A percentile compares a stretch with the other conserved stretches of the same genome.
Conservation (phyloP, 176 grass and related monocot genomes). For the Dendrocalamus sinicus region DNA sequence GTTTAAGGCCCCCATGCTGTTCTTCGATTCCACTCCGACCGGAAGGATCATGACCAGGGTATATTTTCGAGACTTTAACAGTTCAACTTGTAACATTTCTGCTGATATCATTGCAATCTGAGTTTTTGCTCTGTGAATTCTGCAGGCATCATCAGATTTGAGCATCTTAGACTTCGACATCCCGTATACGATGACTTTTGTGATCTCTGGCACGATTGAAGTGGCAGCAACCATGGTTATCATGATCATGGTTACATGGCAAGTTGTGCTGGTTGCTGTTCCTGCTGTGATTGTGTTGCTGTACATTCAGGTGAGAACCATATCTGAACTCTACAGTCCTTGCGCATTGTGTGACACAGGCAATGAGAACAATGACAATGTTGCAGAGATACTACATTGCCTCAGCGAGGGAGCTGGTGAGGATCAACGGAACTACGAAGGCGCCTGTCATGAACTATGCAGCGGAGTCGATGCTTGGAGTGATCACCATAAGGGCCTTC, state of each 20-base stretch:
- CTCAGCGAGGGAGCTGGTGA: slow-evolving; percentile 80
- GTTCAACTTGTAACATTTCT: not conserved
- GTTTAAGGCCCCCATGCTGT: slow-evolving; percentile 85
- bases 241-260: slow-evolving; percentile 84
- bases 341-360: not conserved
- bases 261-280: slow-evolving; percentile 66
- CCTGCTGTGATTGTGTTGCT: slow-evolving; percentile 61
- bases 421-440: slow-evolving; percentile 90
- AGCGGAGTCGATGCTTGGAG: slow-evolving; percentile 82
- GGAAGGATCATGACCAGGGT: slow-evolving; percentile 80
- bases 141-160: slow-evolving; percentile 88
- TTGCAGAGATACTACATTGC: slow-evolving; percentile 90
- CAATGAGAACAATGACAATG: slow-evolving; percentile 13
- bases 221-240: slow-evolving; percentile 56
- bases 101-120: not conserved
- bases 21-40: slow-evolving; percentile 86
- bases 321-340: not conserved
- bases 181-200: slow-evolving; percentile 74
- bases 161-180: slow-evolving; percentile 86
- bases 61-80: not conserved
- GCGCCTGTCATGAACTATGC: slow-evolving; percentile 81
- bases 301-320: slow-evolving; percentile 67
- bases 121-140: not conserved
- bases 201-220: slow-evolving; percentile 73
- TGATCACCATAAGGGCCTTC: slow-evolving; percentile 85